Evolutionary conservation across 2,329 filamentous ascomycete genomes (phyloP).

Genomic region (Fusarium acutatum): DNA sequence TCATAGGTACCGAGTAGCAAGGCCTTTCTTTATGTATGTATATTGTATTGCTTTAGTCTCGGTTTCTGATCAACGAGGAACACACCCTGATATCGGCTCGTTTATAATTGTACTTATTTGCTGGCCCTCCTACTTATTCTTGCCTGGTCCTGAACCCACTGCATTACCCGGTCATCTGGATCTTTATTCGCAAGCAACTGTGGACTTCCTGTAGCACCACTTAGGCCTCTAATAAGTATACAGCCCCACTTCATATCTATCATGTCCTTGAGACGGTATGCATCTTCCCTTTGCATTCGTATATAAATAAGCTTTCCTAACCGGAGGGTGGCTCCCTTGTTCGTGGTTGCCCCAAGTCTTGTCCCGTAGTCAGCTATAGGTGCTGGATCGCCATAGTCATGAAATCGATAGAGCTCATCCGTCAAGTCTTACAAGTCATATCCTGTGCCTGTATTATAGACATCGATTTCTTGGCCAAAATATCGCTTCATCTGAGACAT

Average conservation of each 20-base stretch:
- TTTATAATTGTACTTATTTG: neutral
- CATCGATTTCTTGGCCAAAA: neutral
- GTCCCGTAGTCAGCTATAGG: neutral
- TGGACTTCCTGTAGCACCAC: neutral
- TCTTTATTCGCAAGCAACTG: neutral
- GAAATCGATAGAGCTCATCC: neutral
- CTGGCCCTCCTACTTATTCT: neutral
- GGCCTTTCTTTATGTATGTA: neutral
- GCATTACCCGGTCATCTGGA: neutral
- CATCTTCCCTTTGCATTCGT: neutral
- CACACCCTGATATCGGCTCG: neutral
- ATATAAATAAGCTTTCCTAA: neutral
- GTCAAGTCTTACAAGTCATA: neutral
- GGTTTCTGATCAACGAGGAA: neutral
- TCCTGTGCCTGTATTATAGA: neutral
- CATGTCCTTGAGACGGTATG: neutral
- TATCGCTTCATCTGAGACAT: neutral
- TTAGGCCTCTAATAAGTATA: neutral
- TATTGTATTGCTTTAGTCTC: neutral
- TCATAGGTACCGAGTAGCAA: neutral
- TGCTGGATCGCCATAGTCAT: neutral
- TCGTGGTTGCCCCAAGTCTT: neutral
- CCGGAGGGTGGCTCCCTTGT: neutral
- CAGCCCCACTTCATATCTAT: neutral
- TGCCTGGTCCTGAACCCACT: neutral